These are phyloP conservation scores for Russula earlei DNA, from an alignment of 768 basidiomycete genomes.

Conservation along the genomic window DNA sequence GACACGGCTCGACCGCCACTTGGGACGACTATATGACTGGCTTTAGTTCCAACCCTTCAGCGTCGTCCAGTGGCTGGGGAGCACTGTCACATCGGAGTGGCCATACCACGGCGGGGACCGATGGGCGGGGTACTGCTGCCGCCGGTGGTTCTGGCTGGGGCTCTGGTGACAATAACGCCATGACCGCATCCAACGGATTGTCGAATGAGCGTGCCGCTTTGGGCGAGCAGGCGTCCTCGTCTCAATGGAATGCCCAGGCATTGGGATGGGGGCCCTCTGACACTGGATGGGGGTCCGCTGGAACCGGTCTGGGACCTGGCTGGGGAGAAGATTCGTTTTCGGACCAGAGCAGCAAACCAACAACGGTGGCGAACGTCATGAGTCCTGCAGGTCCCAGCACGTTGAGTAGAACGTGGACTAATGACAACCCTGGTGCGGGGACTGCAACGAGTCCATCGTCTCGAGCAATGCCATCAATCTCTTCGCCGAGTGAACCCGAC, in stretches of 20 bases:
- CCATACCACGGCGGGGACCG: not conserved
- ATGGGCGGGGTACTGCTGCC: conserved; percentile 6
- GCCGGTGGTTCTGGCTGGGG: conserved; percentile 7
- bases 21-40: conserved; percentile 9
- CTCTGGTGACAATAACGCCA: not conserved
- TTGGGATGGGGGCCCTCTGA: conserved; percentile 1
- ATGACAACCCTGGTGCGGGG: not conserved
- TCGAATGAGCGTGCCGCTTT: not conserved
- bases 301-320: not conserved
- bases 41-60: not conserved
- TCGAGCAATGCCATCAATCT: not conserved
- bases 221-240: not conserved
- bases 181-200: not conserved
- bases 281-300: not conserved
- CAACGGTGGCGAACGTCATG: not conserved
- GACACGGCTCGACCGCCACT: not conserved
- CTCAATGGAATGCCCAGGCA: not conserved
- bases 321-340: conserved; percentile 4
- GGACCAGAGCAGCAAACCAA: not conserved
- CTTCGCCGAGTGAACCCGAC: not conserved
- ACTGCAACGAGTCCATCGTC: not conserved
- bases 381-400: not conserved
- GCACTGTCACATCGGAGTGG: not conserved
- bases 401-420: not conserved
- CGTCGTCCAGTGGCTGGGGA: not conserved